Conservation (phyloP, 2,329 filamentous ascomycete species). For the Alternaria solani region DNA sequence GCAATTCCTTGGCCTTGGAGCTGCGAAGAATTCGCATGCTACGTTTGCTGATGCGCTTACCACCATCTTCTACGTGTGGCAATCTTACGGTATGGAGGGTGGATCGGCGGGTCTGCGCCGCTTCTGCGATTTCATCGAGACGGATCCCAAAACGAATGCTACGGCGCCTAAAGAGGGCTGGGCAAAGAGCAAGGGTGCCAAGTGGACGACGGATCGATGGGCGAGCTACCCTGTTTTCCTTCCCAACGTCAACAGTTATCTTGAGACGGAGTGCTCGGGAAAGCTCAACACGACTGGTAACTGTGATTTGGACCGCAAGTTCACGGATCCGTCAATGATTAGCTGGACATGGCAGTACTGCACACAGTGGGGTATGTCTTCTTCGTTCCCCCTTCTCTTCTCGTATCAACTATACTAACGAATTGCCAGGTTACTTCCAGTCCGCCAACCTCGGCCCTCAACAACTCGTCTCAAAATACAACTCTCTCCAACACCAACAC, state of each 20-base stretch:
- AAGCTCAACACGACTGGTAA: slow-evolving; percentile 31
- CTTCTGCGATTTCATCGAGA: slow-evolving; percentile 60
- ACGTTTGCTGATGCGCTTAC: slow-evolving; percentile 58
- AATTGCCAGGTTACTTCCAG: slow-evolving; percentile 54
- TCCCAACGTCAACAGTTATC: slow-evolving; percentile 50
- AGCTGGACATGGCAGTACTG: slow-evolving; percentile 63
- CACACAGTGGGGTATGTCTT: slow-evolving; percentile 57
- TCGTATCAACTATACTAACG: slow-evolving; percentile 9
- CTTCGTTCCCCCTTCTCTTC: neutral
- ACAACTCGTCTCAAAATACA: slow-evolving; percentile 58
- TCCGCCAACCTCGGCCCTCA: slow-evolving; percentile 58
- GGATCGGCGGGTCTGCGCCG: slow-evolving; percentile 42
- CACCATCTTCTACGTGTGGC: slow-evolving; percentile 54
- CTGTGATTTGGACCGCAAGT: slow-evolving; percentile 51
- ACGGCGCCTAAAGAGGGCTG: slow-evolving; percentile 53
- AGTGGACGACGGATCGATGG: slow-evolving; percentile 54
- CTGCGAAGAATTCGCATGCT: slow-evolving; percentile 56
- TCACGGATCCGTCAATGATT: slow-evolving; percentile 51
- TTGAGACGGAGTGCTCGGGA: slow-evolving; percentile 53
- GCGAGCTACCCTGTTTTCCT: slow-evolving; percentile 52
- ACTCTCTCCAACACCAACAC: slow-evolving; percentile 55
- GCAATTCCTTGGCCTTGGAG: slow-evolving; percentile 58
- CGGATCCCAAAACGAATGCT: slow-evolving; percentile 49
- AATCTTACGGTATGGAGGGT: slow-evolving; percentile 55
- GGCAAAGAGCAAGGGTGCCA: slow-evolving; percentile 51